Evolutionary conservation across 345 rosid genomes (phyloP).

Genomic region (Camelina sativa): DNA sequence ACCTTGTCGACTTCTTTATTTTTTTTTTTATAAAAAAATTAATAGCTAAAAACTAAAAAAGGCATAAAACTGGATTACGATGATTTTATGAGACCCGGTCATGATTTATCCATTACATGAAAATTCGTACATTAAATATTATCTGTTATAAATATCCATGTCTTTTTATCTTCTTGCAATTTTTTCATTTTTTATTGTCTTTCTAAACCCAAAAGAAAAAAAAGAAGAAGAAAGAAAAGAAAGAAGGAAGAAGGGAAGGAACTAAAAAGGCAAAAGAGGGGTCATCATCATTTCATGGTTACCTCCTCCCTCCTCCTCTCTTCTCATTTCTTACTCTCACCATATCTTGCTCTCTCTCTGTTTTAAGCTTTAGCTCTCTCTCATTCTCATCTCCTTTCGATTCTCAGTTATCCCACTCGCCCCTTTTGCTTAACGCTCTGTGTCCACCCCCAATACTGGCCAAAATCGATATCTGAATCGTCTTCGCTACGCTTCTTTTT

Average conservation of each 20-base stretch:
- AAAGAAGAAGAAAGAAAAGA: background rate
- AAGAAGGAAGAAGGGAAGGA: conserved; percentile 21
- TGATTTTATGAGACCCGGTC: conserved; percentile 21
- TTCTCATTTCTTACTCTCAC: conserved; percentile 34
- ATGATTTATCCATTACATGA: conserved; percentile 30
- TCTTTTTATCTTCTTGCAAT: conserved; percentile 22
- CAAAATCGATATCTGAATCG: conserved; percentile 36
- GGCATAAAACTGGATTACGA: background rate
- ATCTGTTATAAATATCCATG: conserved; percentile 17
- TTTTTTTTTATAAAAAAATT: background rate
- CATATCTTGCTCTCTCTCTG: conserved; percentile 35
- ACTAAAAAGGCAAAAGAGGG: conserved; percentile 30
- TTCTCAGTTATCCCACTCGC: background rate
- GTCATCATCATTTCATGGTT: conserved; percentile 42
- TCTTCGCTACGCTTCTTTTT: background rate
- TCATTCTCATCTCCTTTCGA: conserved; percentile 28
- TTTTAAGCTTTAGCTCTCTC: conserved; percentile 22
- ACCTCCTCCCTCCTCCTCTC: conserved; percentile 39
- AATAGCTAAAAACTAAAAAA: background rate
- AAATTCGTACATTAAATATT: background rate
- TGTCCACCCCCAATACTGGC: background rate
- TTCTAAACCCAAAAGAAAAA: background rate
- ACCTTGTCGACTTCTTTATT: background rate
- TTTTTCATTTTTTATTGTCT: background rate
- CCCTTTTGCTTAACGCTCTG: background rate